A percentile compares a stretch with the other conserved stretches of the same genome.
Conservation (phyloP, 2,329 filamentous ascomycete genomes). For the Eutypella sp. region DNA sequence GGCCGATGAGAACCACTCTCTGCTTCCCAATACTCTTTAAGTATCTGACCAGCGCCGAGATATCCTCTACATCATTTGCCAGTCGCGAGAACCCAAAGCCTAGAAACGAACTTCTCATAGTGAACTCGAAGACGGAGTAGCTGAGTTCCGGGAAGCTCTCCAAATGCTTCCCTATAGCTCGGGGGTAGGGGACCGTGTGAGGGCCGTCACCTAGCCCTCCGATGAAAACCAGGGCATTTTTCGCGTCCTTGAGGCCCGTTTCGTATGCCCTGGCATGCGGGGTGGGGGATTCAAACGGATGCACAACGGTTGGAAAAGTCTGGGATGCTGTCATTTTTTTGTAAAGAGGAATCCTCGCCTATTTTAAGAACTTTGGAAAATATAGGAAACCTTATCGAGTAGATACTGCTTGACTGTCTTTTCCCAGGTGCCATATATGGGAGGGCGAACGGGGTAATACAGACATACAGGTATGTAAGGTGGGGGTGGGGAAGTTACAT, state of each 20-base stretch:
- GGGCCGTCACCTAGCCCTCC: constrained; percentile 68
- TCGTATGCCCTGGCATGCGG: constrained; percentile 43
- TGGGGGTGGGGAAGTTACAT: too few species aligned
- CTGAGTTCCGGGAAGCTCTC: constrained; percentile 31
- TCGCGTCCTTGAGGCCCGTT: constrained; percentile 33
- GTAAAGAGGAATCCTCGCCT: too few species aligned
- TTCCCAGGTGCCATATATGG: too few species aligned
- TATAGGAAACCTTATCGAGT: too few species aligned
- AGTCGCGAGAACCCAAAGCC: constrained; percentile 49
- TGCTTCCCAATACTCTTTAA: constrained; percentile 45
- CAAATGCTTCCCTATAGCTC: constrained; percentile 40
- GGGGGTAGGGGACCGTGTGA: constrained; percentile 56
- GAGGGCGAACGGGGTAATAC: too few species aligned
- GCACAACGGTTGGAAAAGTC: constrained; percentile 40
- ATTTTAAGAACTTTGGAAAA: too few species aligned
- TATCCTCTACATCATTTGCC: constrained; percentile 48
- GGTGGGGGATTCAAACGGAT: constrained; percentile 39
- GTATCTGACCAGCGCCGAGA: constrained; percentile 48
- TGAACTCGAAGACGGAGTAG: constrained; percentile 54
- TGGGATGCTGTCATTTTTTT: constrained; percentile 11
- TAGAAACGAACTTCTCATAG: constrained; percentile 49
- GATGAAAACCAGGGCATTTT: constrained; percentile 63
- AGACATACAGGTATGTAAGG: too few species aligned
- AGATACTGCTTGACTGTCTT: too few species aligned
- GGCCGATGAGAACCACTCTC: constrained; percentile 52